These are phyloP conservation scores for Didymella keratinophila DNA, from an alignment of 2,329 filamentous ascomycete genomes.

Conservation along the genomic window DNA sequence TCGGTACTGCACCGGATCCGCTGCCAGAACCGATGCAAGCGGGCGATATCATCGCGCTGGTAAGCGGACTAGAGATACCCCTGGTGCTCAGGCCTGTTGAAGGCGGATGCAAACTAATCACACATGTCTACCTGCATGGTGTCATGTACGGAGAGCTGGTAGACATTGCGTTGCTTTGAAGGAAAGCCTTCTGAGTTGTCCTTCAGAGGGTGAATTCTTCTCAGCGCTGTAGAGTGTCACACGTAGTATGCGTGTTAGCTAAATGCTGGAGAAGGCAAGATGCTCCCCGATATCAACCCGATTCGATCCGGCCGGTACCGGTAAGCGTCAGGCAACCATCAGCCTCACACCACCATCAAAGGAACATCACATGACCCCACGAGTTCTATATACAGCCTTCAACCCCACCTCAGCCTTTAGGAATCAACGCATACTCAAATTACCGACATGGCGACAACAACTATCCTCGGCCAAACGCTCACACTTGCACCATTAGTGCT, in stretches of 20 bases:
- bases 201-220: background rate
- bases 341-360: background rate
- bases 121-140: background rate
- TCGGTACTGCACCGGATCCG: background rate
- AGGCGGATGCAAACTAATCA: background rate
- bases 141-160: background rate
- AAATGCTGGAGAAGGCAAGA: background rate
- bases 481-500: constrained; percentile 16
- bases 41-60: background rate
- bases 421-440: no score
- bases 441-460: constrained; percentile 14
- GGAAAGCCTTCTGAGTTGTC: background rate
- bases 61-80: background rate
- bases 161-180: background rate
- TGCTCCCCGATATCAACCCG: background rate
- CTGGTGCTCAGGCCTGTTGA: background rate
- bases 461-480: constrained; percentile 5
- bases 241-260: background rate
- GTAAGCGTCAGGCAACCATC: background rate
- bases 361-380: background rate
- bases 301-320: background rate
- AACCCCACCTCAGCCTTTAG: background rate
- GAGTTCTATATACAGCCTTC: background rate
- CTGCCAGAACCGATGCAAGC: background rate
- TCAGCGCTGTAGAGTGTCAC: background rate